Percentiles rank a stretch among this genome's conserved stretches.
Conservation (phyloP, 2,329 filamentous ascomycete species). For the Aspergillus carbonarius region DNA sequence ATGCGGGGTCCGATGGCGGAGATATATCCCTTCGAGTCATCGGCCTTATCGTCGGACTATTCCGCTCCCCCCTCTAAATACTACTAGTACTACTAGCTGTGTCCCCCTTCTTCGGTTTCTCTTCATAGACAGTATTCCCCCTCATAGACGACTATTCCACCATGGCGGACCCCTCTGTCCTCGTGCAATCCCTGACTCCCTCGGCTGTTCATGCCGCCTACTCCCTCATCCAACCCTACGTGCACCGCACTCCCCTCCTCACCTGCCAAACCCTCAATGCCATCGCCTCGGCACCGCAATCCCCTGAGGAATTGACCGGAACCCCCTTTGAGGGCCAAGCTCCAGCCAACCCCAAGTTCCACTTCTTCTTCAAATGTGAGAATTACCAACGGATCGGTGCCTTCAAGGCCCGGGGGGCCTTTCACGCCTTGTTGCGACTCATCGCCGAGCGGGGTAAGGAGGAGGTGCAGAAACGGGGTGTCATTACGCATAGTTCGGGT, state of each 20-base stretch:
- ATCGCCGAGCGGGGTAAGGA: slow-evolving; percentile 62
- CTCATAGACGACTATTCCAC: background rate
- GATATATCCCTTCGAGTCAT: background rate
- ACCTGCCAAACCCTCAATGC: slow-evolving; percentile 73
- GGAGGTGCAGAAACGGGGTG: slow-evolving; percentile 64
- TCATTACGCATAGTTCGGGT: slow-evolving; percentile 90
- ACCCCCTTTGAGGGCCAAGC: slow-evolving; percentile 58
- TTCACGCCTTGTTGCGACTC: slow-evolving; percentile 75
- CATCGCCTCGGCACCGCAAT: slow-evolving; percentile 71
- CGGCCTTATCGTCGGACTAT: background rate
- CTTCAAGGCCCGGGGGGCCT: slow-evolving; percentile 89
- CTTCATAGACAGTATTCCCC: background rate
- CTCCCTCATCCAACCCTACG: slow-evolving; percentile 67
- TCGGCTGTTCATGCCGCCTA: slow-evolving; percentile 71
- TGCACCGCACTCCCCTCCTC: slow-evolving; percentile 81
- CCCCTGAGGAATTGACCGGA: slow-evolving; percentile 51
- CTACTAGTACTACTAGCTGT: too few relatives aligned
- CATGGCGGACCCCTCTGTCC: slow-evolving; percentile 45
- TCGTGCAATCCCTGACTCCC: slow-evolving; percentile 60
- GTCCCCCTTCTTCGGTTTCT: too few relatives aligned
- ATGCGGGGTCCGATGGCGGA: background rate
- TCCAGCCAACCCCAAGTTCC: slow-evolving; percentile 65
- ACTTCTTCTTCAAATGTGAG: slow-evolving; percentile 93
- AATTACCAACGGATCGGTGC: slow-evolving; percentile 88
- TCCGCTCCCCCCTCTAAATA: background rate